phyloP scores from a whole-genome alignment of 768 basidiomycete genomes.

The Boletus tomentosulus region DNA sequence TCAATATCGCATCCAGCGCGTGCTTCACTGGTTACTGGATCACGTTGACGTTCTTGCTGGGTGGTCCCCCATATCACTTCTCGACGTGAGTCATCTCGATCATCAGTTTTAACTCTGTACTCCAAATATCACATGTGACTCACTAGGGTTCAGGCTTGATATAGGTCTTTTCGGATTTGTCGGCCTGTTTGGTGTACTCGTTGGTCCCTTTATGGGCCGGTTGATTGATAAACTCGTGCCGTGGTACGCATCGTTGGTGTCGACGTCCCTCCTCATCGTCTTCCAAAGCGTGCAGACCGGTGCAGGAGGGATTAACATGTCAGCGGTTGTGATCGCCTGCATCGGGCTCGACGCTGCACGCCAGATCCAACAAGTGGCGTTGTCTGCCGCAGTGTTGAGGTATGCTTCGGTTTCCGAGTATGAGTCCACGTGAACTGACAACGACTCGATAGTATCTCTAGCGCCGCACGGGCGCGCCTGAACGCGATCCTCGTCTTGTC shows the following conservation, averaged over 20 bases:
- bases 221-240: constrained; percentile 67
- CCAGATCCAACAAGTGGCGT: constrained; percentile 67
- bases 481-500: constrained; percentile 75
- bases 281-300: constrained; percentile 64
- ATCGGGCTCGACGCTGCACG: constrained; percentile 68
- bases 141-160: constrained; percentile 32
- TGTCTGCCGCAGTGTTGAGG: constrained; percentile 58
- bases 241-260: constrained; percentile 71
- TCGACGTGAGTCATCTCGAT: constrained; percentile 46
- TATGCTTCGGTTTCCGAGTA: constrained; percentile 21
- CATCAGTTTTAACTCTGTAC: too few relatives aligned
- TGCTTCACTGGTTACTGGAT: constrained; percentile 66
- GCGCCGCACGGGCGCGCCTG: constrained; percentile 59
- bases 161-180: constrained; percentile 76
- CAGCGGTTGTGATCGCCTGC: constrained; percentile 63
- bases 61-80: constrained; percentile 70
- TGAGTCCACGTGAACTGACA: not conserved
- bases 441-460: constrained; percentile 24
- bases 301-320: constrained; percentile 66
- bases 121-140: not conserved
- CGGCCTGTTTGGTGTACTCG: constrained; percentile 65
- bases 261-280: constrained; percentile 42
- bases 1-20: constrained; percentile 56
- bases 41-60: constrained; percentile 77
- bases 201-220: constrained; percentile 66